A percentile compares a stretch with the other conserved stretches of the same genome.
phyloP scores from a whole-genome alignment of 768 basidiomycete genomes.

The Mycena galopus region DNA sequence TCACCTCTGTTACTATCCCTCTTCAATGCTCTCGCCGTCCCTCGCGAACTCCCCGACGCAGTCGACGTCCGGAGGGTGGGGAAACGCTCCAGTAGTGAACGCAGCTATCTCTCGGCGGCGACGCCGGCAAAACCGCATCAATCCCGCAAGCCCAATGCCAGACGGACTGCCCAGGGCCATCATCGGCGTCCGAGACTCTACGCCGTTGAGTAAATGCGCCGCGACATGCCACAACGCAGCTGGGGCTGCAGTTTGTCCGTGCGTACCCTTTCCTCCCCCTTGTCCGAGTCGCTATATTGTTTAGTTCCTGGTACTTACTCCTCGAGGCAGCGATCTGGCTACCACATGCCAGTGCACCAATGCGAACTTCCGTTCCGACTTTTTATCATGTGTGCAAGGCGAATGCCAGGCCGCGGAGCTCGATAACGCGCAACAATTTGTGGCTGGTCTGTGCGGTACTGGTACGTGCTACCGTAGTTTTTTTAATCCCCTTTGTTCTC shows the following conservation, averaged over 20 bases:
- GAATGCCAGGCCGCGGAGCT: conserved; percentile 1
- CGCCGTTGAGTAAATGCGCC: neutral
- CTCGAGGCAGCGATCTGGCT: conserved; percentile 1
- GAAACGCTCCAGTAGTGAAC: too few relatives aligned
- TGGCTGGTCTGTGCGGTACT: neutral
- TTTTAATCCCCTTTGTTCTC: neutral
- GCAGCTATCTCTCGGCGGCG: too few relatives aligned
- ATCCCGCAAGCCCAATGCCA: too few relatives aligned
- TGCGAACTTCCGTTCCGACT: conserved; percentile 3
- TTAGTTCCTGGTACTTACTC: neutral
- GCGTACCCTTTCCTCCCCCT: conserved; percentile 2
- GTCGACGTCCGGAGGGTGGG: too few relatives aligned
- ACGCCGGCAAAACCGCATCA: too few relatives aligned
- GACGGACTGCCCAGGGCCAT: too few relatives aligned
- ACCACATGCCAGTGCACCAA: conserved; percentile 4
- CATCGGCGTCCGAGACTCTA: neutral
- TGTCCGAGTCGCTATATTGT: neutral
- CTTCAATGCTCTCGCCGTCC: too few relatives aligned
- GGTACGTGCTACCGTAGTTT: neutral
- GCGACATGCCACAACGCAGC: neutral
- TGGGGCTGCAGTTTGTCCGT: conserved; percentile 3
- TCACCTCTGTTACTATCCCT: too few relatives aligned
- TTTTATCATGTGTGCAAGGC: conserved; percentile 2
- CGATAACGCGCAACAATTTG: neutral
- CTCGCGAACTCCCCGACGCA: too few relatives aligned